Evolutionary conservation across 2,329 filamentous ascomycete genomes (phyloP).

Genomic region (Chrysosporium keratinophilum): DNA sequence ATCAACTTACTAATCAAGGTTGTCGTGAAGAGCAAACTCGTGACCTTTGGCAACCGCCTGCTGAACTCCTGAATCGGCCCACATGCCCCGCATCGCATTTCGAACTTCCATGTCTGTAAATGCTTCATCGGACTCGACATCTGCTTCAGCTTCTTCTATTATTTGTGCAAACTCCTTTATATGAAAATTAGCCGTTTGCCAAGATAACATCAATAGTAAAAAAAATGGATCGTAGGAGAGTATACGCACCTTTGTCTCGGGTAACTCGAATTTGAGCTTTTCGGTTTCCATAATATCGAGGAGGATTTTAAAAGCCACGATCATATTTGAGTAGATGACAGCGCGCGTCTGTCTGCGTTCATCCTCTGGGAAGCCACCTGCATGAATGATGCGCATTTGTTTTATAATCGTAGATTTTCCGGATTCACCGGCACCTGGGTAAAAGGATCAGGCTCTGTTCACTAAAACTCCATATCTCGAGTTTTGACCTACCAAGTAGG

Average conservation of each 20-base stretch:
- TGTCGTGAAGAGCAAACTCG: conserved; percentile 93
- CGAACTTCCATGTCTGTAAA: conserved; percentile 56
- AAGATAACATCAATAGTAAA: not conserved
- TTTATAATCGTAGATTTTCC: conserved; percentile 96
- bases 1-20: conserved; percentile 70
- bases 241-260: conserved; percentile 59
- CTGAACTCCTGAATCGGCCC: conserved; percentile 74
- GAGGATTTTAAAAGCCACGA: conserved; percentile 84
- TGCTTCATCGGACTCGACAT: conserved; percentile 70
- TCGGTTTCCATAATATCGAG: conserved; percentile 85
- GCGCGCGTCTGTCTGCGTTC: conserved; percentile 91
- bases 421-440: conserved; percentile 77
- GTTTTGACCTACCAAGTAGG: conserved; percentile 60
- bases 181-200: not conserved
- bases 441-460: not conserved
- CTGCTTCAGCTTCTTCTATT: conserved; percentile 61
- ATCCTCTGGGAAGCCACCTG: conserved; percentile 76
- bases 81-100: conserved; percentile 70
- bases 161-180: conserved; percentile 64
- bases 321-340: conserved; percentile 89
- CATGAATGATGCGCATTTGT: conserved; percentile 97
- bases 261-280: conserved; percentile 64
- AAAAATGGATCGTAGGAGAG: not conserved
- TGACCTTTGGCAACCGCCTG: conserved; percentile 86
- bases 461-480: not conserved